phyloP scores from a whole-genome alignment of 2,329 filamentous ascomycete genomes.

The Colletotrichum limetticola region DNA sequence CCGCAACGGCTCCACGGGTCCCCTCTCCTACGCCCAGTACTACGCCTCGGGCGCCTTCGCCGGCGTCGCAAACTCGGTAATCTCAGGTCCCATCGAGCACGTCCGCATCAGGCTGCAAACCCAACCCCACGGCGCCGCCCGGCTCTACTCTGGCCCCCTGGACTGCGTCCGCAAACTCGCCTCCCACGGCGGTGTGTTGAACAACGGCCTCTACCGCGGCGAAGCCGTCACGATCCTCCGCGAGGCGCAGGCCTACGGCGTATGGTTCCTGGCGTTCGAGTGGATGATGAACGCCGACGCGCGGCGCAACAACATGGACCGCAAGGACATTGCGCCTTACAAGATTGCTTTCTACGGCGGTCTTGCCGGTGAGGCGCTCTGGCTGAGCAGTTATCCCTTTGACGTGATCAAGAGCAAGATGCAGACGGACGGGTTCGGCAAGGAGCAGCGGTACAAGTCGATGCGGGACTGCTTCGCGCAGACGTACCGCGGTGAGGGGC shows the following conservation, averaged over 20 bases:
- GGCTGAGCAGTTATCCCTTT: conserved; percentile 93
- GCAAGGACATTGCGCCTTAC: conserved; percentile 81
- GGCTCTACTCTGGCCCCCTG: conserved; percentile 84
- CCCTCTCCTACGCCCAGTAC: conserved; percentile 85
- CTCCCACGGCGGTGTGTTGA: conserved; percentile 71
- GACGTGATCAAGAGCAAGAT: conserved; percentile 99
- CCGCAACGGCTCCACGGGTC: conserved; percentile 71
- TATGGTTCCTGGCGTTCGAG: conserved; percentile 96
- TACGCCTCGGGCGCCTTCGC: conserved; percentile 92
- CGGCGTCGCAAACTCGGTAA: conserved; percentile 86
- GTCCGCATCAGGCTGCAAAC: conserved; percentile 96
- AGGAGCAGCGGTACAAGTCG: conserved; percentile 74
- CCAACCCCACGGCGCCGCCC: conserved; percentile 85
- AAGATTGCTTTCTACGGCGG: conserved; percentile 95
- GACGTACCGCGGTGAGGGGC: conserved; percentile 81
- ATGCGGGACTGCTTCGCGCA: conserved; percentile 93
- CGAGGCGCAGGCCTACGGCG: conserved; percentile 93
- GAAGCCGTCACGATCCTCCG: conserved; percentile 85
- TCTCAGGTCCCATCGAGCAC: conserved; percentile 95
- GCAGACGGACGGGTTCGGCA: conserved; percentile 94
- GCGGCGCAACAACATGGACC: conserved; percentile 77
- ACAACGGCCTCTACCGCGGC: conserved; percentile 83
- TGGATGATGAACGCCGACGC: conserved; percentile 95
- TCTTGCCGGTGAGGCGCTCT: conserved; percentile 91
- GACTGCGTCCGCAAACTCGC: conserved; percentile 92